Base-by-base conservation (phyloP, 2,329 filamentous ascomycete genomes). In the Paracorniculantispora psalliotae region DNA sequence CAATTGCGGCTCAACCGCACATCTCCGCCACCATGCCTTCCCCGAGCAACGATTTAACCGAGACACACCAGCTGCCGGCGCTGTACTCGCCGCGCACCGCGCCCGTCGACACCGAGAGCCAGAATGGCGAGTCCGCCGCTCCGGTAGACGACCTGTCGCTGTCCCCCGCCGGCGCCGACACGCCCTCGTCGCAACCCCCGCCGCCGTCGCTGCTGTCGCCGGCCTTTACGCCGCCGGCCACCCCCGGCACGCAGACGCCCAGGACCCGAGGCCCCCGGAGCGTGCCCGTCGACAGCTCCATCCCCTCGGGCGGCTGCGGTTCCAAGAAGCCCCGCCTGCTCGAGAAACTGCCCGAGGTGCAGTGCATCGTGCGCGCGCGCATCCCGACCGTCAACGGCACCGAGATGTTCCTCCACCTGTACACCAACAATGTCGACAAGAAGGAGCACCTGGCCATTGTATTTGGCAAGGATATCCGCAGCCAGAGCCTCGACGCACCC, bases 381-480 rank as follows among this genome's bases (percentile, higher is more conserved):
- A 99, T 99, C 67, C 94, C 94, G 0, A 97, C 93, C 1, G 93
- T 91, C 2, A 86, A 83, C 0, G 93, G 93, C 3, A 90, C 92
- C 12, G 92, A 99, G 73, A 97, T 99, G 92, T 99, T 96, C 74
- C 76, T 99, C 54, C 93, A 99, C 70, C 79, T 97, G 0, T 99
- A 99, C 76, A 87, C 87, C 63, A 99, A 99, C 74, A 90, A 90
- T 67, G 85, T 91, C 7, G 94, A 99, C 73, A 90, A 88, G 64
- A 99, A 99, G 74, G 94, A 99, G 70, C 94, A 99, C 71, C 77
- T 99, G 54, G 94, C 94, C 19, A 97, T 99, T 69, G 94, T 99
- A 0, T 99, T 99, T 73, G 94, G 94, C 2, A 87, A 88, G 61
- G 81, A 87, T 50, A 97, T 97, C 65, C 83, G 94, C 71, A 85